A percentile compares a stretch with the other conserved stretches of the same genome.
phyloP scores from a whole-genome alignment of 202 grass and related monocot genomes.

The Schoenoplectus tabernaemontani region DNA sequence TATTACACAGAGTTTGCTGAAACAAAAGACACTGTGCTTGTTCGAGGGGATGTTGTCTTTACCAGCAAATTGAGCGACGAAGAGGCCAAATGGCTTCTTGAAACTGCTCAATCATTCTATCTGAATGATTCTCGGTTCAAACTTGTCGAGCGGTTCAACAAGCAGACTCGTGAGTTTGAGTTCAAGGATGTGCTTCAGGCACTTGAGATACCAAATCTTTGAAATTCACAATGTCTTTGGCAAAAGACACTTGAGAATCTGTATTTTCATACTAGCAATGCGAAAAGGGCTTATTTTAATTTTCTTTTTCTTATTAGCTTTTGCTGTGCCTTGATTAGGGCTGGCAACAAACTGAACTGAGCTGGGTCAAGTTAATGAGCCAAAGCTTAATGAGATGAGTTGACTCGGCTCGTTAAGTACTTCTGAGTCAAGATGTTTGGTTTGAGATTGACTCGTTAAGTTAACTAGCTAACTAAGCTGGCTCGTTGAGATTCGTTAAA shows the following conservation, averaged over 20 bases:
- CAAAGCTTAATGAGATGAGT: too few relatives aligned
- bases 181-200: constrained; percentile 74
- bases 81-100: constrained; percentile 70
- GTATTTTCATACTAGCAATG: not conserved
- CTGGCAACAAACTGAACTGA: too few relatives aligned
- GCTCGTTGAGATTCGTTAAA: too few relatives aligned
- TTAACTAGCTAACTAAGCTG: too few relatives aligned
- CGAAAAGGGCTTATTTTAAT: not conserved
- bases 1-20: constrained; percentile 75
- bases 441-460: too few relatives aligned
- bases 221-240: constrained; percentile 10
- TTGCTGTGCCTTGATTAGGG: not conserved
- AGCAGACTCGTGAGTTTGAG: constrained; percentile 69
- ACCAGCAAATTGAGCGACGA: constrained; percentile 73
- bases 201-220: constrained; percentile 81
- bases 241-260: not conserved
- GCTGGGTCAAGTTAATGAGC: too few relatives aligned
- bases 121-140: constrained; percentile 70
- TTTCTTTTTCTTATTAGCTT: not conserved
- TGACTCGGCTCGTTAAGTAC: too few relatives aligned
- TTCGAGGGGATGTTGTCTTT: constrained; percentile 87
- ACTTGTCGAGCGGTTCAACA: constrained; percentile 88
- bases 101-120: constrained; percentile 82
- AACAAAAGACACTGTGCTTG: constrained; percentile 65
- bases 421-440: too few relatives aligned